phyloP scores from a whole-genome alignment of 352 stramenopile genomes.

The Hyaloperonospora brassicae region DNA sequence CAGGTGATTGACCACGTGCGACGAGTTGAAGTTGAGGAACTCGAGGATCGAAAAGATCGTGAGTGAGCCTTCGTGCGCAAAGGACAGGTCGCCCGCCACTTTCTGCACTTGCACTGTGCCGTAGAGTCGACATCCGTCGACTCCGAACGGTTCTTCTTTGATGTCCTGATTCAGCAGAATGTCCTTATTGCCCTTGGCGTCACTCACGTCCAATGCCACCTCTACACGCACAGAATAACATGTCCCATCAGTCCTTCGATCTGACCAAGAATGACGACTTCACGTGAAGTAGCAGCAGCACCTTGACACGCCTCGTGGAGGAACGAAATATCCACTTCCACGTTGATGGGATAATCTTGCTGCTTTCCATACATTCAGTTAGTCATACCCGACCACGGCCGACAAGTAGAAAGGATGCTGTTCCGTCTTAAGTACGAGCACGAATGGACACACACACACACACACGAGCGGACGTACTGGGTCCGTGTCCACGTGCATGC shows the following conservation, averaged over 20 bases:
- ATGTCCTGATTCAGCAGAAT: conserved; percentile 67
- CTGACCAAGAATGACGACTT: no score
- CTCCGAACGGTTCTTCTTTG: conserved; percentile 42
- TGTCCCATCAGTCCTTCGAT: background rate
- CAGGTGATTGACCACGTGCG: conserved; percentile 71
- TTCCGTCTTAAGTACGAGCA: background rate
- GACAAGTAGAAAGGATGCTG: no score
- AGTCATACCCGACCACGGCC: background rate
- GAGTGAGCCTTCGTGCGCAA: conserved; percentile 77
- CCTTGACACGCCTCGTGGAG: conserved; percentile 70
- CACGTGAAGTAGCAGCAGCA: conserved; percentile 12
- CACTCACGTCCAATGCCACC: conserved; percentile 77
- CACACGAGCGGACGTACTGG: conserved; percentile 45
- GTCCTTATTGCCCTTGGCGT: conserved; percentile 80
- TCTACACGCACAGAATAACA: conserved; percentile 26
- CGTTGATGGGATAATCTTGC: conserved; percentile 73
- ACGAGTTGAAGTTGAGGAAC: conserved; percentile 87
- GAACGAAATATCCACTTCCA: conserved; percentile 79
- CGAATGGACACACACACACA: no score
- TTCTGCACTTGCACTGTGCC: conserved; percentile 72
- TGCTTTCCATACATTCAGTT: conserved; percentile 24
- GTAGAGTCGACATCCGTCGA: conserved; percentile 69
- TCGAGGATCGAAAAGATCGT: conserved; percentile 83
- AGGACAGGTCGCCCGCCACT: conserved; percentile 75
- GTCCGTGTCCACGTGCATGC: conserved; percentile 82